These are phyloP conservation scores for Clitopilus passeckerianus DNA, from an alignment of 768 basidiomycete genomes.

Conservation along the genomic window DNA sequence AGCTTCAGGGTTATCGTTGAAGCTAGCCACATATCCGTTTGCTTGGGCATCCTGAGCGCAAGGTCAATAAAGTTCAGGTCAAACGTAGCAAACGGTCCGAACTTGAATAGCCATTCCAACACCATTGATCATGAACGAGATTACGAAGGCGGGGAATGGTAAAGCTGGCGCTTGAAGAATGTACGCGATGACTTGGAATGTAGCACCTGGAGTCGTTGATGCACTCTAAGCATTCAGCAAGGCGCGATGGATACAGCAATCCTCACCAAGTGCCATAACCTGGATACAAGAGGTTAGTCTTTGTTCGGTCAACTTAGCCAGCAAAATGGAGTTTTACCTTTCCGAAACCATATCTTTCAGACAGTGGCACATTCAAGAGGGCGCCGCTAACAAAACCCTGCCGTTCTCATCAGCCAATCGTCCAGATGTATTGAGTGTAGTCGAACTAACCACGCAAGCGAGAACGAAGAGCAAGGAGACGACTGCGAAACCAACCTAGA, in stretches of 20 bases:
- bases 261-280: conserved; percentile 21
- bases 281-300: not conserved
- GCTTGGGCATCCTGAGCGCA: conserved; percentile 59
- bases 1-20: conserved; percentile 47
- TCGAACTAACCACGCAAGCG: conserved; percentile 22
- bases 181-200: conserved; percentile 40
- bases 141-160: conserved; percentile 49
- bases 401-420: too few species aligned
- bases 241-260: not conserved
- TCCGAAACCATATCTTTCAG: conserved; percentile 24
- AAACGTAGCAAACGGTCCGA: not conserved
- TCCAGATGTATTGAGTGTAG: not conserved
- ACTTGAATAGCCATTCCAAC: conserved; percentile 30
- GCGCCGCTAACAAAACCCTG: conserved; percentile 26
- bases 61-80: too few species aligned
- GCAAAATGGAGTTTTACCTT: conserved; percentile 13
- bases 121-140: conserved; percentile 27
- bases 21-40: conserved; percentile 61
- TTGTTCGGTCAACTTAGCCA: not conserved
- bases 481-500: conserved; percentile 28
- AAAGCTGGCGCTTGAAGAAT: conserved; percentile 39
- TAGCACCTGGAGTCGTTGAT: conserved; percentile 26
- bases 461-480: conserved; percentile 40
- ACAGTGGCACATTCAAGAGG: conserved; percentile 22
- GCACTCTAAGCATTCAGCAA: too few species aligned